Percentiles rank a stretch among this genome's conserved stretches.
Evolutionary conservation across 2,329 filamentous ascomycete species (phyloP).

Genomic region (Colletotrichum tanaceti): DNA sequence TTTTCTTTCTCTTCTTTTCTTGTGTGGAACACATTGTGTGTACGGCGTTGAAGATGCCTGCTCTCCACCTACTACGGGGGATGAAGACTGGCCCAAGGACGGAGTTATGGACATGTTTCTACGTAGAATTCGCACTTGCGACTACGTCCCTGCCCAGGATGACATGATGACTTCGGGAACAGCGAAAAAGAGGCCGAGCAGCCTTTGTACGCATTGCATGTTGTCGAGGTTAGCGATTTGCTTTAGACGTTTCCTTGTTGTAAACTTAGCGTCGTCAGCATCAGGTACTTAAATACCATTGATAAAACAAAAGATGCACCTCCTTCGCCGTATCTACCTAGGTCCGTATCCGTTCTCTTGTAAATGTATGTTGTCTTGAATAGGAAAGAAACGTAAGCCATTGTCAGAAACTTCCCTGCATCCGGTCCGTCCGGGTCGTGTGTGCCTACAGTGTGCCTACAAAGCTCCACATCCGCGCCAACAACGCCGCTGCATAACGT

Average conservation of each 20-base stretch:
- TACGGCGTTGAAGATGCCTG: conserved; percentile 34
- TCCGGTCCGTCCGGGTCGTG: not conserved
- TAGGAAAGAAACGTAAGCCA: no score
- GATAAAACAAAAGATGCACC: not conserved
- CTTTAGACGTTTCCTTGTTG: conserved; percentile 23
- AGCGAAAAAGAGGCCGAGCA: not conserved
- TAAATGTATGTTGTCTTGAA: not conserved
- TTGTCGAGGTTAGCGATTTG: conserved; percentile 35
- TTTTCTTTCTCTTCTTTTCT: conserved; percentile 34
- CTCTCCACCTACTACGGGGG: conserved; percentile 21
- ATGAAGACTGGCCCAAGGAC: conserved; percentile 30
- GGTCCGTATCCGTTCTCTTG: not conserved
- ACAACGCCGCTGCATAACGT: not conserved
- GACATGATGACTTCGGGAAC: conserved; percentile 18
- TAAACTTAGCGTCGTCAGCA: conserved; percentile 15
- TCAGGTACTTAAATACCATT: conserved; percentile 21
- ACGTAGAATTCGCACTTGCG: conserved; percentile 24
- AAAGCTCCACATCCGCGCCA: not conserved
- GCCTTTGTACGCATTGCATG: conserved; percentile 6
- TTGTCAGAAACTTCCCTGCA: not conserved
- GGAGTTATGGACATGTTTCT: conserved; percentile 39
- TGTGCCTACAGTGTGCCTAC: not conserved
- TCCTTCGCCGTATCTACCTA: no score
- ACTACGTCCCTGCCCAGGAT: conserved; percentile 18
- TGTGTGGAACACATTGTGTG: conserved; percentile 27